Conservation (phyloP, 768 basidiomycete species). For the Suillus sp. region DNA sequence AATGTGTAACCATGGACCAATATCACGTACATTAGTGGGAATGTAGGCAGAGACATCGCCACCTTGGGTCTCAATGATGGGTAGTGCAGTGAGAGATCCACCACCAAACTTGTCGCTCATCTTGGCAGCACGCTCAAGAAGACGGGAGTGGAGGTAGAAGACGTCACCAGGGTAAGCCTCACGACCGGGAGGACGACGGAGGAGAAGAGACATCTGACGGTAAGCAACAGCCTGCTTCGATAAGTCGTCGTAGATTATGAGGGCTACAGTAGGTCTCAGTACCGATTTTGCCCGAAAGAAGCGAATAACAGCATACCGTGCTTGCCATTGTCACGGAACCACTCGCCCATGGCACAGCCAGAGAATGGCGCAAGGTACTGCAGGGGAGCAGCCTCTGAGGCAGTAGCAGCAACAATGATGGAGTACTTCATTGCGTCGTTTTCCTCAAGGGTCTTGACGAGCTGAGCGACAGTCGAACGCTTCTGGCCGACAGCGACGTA, state of each 20-base stretch:
- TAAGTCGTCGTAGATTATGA: conserved; percentile 99
- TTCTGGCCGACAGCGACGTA: conserved; percentile 99
- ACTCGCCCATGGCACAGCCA: conserved; percentile 99
- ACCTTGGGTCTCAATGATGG: conserved; percentile 99
- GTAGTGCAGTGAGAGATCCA: conserved; percentile 97
- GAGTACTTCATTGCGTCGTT: conserved; percentile 99
- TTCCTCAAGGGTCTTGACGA: conserved; percentile 99
- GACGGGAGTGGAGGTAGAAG: conserved; percentile 99
- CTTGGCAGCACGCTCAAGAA: conserved; percentile 99
- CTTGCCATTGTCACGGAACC: conserved; percentile 99
- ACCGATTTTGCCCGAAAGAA: background rate
- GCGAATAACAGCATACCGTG: conserved; percentile 63
- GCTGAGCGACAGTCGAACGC: conserved; percentile 98
- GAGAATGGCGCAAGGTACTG: conserved; percentile 99
- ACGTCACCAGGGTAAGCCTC: conserved; percentile 99
- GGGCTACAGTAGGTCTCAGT: conserved; percentile 48
- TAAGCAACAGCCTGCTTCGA: conserved; percentile 99
- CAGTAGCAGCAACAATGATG: conserved; percentile 98
- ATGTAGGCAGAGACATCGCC: conserved; percentile 99
- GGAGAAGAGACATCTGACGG: conserved; percentile 99
- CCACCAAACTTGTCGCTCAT: conserved; percentile 99
- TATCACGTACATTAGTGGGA: conserved; percentile 74
- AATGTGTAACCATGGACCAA: background rate
- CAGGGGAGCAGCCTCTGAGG: conserved; percentile 97
- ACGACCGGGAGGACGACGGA: conserved; percentile 99